Evolutionary conservation across 2,329 filamentous ascomycete genomes (phyloP).

Genomic region (Juglanconis sp.): DNA sequence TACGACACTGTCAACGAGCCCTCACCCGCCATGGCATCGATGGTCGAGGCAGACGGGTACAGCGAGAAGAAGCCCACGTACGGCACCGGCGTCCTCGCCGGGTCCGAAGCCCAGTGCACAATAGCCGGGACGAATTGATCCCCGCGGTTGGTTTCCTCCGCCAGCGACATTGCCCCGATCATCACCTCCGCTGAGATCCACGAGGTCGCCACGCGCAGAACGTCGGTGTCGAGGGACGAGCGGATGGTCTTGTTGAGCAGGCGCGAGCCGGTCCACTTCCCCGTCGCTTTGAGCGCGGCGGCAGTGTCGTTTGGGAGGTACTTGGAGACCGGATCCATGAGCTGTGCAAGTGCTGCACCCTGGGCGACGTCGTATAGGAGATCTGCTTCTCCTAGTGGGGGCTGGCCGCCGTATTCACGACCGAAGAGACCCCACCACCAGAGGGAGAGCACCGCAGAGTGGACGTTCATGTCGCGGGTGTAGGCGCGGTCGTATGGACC

Average conservation of each 20-base stretch:
- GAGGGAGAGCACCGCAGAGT: slow-evolving; percentile 38
- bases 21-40: slow-evolving; percentile 35
- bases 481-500: slow-evolving; percentile 37
- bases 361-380: slow-evolving; percentile 40
- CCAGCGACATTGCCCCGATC: slow-evolving; percentile 37
- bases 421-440: slow-evolving; percentile 43
- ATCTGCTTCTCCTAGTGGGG: slow-evolving; percentile 35
- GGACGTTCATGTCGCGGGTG: slow-evolving; percentile 36
- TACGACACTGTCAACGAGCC: slow-evolving; percentile 34
- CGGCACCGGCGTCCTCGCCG: slow-evolving; percentile 34
- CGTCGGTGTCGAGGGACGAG: slow-evolving; percentile 31
- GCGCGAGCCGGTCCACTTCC: slow-evolving; percentile 31
- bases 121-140: slow-evolving; percentile 43
- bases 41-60: slow-evolving; percentile 40
- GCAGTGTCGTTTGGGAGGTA: slow-evolving; percentile 28
- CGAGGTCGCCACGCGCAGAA: slow-evolving; percentile 32
- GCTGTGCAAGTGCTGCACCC: slow-evolving; percentile 36
- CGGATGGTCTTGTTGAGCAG: slow-evolving; percentile 34
- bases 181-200: slow-evolving; percentile 41
- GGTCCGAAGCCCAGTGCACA: slow-evolving; percentile 43
- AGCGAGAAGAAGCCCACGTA: slow-evolving; percentile 38
- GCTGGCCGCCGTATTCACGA: slow-evolving; percentile 34
- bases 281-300: slow-evolving; percentile 29
- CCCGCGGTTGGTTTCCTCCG: slow-evolving; percentile 34
- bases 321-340: slow-evolving; percentile 30